Conservation (phyloP, 176 grass and related monocot species). For the Aegilops speltoides region DNA sequence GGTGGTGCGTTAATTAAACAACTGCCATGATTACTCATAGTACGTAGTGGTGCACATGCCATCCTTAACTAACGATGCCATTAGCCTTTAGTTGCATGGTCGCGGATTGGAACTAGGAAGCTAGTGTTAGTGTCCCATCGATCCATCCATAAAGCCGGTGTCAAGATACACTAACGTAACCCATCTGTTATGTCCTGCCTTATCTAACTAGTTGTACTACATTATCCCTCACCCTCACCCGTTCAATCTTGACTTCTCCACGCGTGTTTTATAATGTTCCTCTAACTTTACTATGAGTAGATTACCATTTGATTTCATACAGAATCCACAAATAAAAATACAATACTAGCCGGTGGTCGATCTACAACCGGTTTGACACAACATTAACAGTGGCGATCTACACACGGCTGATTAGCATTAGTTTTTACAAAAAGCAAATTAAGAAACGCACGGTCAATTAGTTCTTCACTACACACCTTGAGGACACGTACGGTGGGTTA, state of each 20-base stretch:
- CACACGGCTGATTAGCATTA: neutral
- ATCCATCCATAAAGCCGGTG: constrained; percentile 17
- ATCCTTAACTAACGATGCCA: constrained; percentile 29
- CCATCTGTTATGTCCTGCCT: neutral
- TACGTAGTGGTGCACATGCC: constrained; percentile 9
- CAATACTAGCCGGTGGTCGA: neutral
- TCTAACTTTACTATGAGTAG: neutral
- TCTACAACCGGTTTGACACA: neutral
- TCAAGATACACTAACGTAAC: constrained; percentile 24
- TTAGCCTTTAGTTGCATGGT: neutral
- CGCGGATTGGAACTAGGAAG: neutral
- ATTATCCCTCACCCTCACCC: constrained; percentile 9
- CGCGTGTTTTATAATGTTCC: neutral
- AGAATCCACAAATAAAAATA: neutral
- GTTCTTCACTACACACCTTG: neutral
- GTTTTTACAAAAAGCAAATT: neutral
- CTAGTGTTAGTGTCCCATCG: neutral
- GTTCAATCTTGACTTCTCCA: constrained; percentile 33
- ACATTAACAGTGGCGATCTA: neutral
- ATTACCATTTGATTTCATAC: neutral
- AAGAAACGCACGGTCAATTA: neutral
- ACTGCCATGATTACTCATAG: constrained; percentile 15
- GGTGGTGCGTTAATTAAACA: constrained; percentile 1
- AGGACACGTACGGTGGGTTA: too few species aligned
- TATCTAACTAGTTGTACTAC: neutral